A percentile compares a stretch with the other conserved stretches of the same genome.
Conservation (phyloP, 2,329 filamentous ascomycete species). For the Xylaria sp. region DNA sequence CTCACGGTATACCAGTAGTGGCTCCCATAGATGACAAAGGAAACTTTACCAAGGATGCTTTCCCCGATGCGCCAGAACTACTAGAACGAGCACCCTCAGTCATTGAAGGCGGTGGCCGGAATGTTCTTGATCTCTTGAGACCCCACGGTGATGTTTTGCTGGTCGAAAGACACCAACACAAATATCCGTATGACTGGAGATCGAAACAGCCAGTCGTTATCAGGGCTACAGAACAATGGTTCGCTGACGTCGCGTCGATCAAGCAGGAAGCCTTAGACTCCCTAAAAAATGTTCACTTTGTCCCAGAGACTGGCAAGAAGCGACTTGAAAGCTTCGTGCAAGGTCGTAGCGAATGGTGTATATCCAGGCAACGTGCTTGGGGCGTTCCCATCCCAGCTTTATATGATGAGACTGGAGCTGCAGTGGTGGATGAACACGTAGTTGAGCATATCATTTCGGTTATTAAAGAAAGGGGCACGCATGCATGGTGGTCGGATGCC, state of each 20-base stretch:
- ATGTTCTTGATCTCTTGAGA: constrained; percentile 76
- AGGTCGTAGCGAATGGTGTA: constrained; percentile 95
- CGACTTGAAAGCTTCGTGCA: constrained; percentile 87
- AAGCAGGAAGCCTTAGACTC: constrained; percentile 78
- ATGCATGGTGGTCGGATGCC: constrained; percentile 93
- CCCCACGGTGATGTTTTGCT: constrained; percentile 68
- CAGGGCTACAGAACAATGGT: constrained; percentile 96
- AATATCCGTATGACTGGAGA: constrained; percentile 98
- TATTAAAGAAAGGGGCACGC: constrained; percentile 81
- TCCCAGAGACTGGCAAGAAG: constrained; percentile 78
- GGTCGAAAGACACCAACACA: constrained; percentile 81
- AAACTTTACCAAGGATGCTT: constrained; percentile 81
- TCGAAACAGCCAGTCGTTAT: constrained; percentile 93
- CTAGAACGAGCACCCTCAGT: constrained; percentile 77
- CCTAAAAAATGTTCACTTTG: constrained; percentile 78
- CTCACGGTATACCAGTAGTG: constrained; percentile 76
- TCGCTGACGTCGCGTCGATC: constrained; percentile 88
- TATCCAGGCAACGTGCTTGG: constrained; percentile 95
- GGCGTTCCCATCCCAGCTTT: constrained; percentile 95
- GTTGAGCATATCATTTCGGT: constrained; percentile 86
- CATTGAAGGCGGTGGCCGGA: constrained; percentile 73
- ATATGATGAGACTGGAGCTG: constrained; percentile 77
- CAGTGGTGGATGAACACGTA: constrained; percentile 81
- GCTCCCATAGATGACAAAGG: constrained; percentile 88
- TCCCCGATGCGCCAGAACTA: constrained; percentile 73